Conservation (phyloP, 768 basidiomycete genomes). For the Megacollybia marginata region DNA sequence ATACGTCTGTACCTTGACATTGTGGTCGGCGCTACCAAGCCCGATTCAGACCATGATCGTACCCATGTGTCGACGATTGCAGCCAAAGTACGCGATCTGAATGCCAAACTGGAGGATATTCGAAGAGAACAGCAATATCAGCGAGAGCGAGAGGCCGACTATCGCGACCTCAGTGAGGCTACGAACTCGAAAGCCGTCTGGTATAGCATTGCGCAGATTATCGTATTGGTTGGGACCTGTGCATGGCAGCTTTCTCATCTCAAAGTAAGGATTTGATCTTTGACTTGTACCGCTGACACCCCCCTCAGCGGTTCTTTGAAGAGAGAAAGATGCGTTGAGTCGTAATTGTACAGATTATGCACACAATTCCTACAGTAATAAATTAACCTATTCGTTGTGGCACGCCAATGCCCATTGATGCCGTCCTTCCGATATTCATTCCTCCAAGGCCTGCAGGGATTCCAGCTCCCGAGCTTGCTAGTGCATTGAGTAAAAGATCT, state of each 20-base stretch:
- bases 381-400: neutral
- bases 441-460: neutral
- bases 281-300: neutral
- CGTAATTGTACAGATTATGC: neutral
- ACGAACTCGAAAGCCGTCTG: slow-evolving; percentile 93
- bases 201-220: slow-evolving; percentile 88
- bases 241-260: slow-evolving; percentile 92
- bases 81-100: slow-evolving; percentile 82
- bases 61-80: slow-evolving; percentile 79
- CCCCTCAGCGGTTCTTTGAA: slow-evolving; percentile 70
- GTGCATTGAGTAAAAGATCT: slow-evolving; percentile 48
- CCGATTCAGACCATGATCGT: slow-evolving; percentile 83
- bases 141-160: slow-evolving; percentile 89
- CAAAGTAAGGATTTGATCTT: slow-evolving; percentile 46
- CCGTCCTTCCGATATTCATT: neutral
- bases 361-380: neutral
- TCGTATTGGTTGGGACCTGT: slow-evolving; percentile 77
- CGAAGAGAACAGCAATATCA: slow-evolving; percentile 96
- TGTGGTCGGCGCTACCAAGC: slow-evolving; percentile 80
- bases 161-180: slow-evolving; percentile 78
- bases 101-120: slow-evolving; percentile 88
- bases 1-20: slow-evolving; percentile 94
- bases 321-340: slow-evolving; percentile 70
- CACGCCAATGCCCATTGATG: neutral
- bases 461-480: slow-evolving; percentile 26